Evolutionary conservation across 1,139 yeast genomes (phyloP), one percentile per base, ranked within the genome.

Genomic region (Pichia sp.): DNA sequence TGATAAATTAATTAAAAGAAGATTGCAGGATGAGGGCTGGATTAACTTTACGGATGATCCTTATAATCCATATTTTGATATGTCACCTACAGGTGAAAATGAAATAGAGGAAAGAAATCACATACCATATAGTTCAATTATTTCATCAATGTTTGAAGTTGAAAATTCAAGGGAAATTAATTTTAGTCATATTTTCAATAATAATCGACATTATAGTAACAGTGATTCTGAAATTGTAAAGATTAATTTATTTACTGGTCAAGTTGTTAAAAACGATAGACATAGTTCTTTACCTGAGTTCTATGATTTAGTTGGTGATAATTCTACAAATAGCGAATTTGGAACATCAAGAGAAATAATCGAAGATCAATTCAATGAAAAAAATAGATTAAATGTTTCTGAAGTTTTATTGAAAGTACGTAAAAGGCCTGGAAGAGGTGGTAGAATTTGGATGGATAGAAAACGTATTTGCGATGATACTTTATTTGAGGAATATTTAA

Each of bases 1-100:
- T 54, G 95, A 87, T 55, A 86, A 87, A 62, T 71, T 92, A 62
- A 78, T 80, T 42, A 80, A 82, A 51, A 73, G 97, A 46, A 78
- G 76, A 48, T 78, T 77, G 44, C 78, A 74, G 46, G 97, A 92
- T 63, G 62, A 59, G 49, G 75, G 74, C 3, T 90, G 81, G 77
- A 75, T 85, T 53, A 92, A 92, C 59, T 73, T 86, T 46, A 87
- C 97, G 1, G 97, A 90, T 65, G 90, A 86, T 65, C 85, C 95
- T n/a, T 78, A 79, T 58, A 86, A 82, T 57, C 97, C 97, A n/a
- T 81, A 75, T 49, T 83, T 87, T 61, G 81, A 84, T 54, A 75
- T 87, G 48, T 73, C 82, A 20, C 71, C 78, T 47, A 78, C 80
- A 32, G 67, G 66, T 30, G 65, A 70, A 35, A 64, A 68, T 30